Evolutionary conservation across 2,329 filamentous ascomycete genomes (phyloP).

Genomic region (Cordyceps fumosorosea): DNA sequence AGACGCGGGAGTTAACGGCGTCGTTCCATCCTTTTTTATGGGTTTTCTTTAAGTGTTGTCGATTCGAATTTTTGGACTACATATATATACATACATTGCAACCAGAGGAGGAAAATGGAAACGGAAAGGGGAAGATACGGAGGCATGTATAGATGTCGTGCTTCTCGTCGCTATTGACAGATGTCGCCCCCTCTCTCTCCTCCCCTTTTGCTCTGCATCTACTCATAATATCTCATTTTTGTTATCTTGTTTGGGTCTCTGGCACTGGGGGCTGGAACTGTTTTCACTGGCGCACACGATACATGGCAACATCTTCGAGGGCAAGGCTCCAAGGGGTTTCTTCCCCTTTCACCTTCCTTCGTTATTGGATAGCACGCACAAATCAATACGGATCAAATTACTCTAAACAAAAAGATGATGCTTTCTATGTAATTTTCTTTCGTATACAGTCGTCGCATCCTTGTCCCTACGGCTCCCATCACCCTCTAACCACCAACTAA

Average conservation of each 20-base stretch:
- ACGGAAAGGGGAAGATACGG: not conserved
- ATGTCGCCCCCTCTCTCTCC: not conserved
- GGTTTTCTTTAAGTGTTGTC: not conserved
- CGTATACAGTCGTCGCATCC: not conserved
- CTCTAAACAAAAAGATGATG: not conserved
- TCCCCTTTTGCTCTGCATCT: not conserved
- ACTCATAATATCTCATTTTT: not conserved
- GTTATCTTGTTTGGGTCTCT: not conserved
- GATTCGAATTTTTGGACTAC: not conserved
- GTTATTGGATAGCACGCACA: not conserved
- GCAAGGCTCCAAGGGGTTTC: not conserved
- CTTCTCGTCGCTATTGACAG: not conserved
- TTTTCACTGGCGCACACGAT: not conserved
- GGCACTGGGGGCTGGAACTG: not conserved
- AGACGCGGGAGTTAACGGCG: slow-evolving; percentile 1
- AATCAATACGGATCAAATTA: not conserved
- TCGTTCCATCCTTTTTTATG: not conserved
- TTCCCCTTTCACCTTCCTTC: not conserved
- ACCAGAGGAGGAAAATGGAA: not conserved
- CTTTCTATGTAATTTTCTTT: not conserved
- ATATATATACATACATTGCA: not conserved
- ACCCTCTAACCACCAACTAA: not conserved
- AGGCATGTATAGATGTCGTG: not conserved
- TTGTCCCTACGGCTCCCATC: not conserved
- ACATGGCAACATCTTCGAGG: not conserved